Percentiles rank a stretch among this genome's conserved stretches.
Evolutionary conservation across 75 land plant species (phyloP).

Genomic region (Picea glauca): DNA sequence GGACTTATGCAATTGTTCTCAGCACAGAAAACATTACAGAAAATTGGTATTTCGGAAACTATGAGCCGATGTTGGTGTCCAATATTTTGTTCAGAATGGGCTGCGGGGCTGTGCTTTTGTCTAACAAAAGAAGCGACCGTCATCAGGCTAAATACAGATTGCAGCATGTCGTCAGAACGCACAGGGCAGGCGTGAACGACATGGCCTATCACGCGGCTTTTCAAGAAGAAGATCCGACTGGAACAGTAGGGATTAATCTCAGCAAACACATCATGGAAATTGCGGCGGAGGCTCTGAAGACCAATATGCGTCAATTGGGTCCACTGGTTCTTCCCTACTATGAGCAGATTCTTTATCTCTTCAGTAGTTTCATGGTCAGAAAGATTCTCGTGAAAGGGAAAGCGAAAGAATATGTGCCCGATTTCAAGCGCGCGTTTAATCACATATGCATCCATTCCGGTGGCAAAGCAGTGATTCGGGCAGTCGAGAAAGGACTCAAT

Average conservation of each 20-base stretch:
- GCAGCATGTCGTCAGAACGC: slow-evolving; percentile 46
- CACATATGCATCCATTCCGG: slow-evolving; percentile 34
- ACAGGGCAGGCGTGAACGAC: slow-evolving; percentile 39
- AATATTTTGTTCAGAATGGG: slow-evolving; percentile 56
- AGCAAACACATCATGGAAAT: slow-evolving; percentile 47
- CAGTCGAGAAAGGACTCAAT: slow-evolving; percentile 18
- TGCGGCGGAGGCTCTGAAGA: slow-evolving; percentile 34
- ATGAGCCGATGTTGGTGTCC: slow-evolving; percentile 32
- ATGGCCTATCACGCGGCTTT: slow-evolving; percentile 27
- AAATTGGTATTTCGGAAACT: slow-evolving; percentile 47
- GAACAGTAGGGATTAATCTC: slow-evolving; percentile 44
- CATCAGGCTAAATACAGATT: slow-evolving; percentile 42
- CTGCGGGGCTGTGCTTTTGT: slow-evolving; percentile 48
- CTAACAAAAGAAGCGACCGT: slow-evolving; percentile 33
- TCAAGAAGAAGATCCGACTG: slow-evolving; percentile 41
- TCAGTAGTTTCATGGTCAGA: not conserved
- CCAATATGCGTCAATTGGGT: slow-evolving; percentile 32
- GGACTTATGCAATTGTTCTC: slow-evolving; percentile 37
- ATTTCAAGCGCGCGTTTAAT: slow-evolving; percentile 27
- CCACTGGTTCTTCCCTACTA: slow-evolving; percentile 25
- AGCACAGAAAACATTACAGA: slow-evolving; percentile 48
- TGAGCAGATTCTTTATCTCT: slow-evolving; percentile 28
- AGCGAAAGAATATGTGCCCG: slow-evolving; percentile 33
- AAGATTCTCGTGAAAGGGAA: slow-evolving; percentile 14
- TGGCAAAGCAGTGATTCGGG: slow-evolving; percentile 29